Percentiles rank a stretch among this genome's conserved stretches.
phyloP scores from a whole-genome alignment of 176 grass and related monocot genomes.

The Carex parvula region DNA sequence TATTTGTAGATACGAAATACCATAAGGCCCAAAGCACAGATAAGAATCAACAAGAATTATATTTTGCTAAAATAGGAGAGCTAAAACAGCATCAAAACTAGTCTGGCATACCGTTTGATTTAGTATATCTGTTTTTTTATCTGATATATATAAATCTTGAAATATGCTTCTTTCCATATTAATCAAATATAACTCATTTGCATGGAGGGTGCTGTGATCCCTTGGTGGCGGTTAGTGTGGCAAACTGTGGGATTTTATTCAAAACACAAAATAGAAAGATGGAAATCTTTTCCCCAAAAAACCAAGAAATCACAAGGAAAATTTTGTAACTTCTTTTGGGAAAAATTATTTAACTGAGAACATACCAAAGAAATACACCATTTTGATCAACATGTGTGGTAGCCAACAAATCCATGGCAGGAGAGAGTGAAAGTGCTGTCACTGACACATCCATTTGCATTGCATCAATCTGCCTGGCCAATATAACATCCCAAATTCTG shows the following conservation, averaged over 20 bases:
- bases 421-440: slow-evolving; percentile 76
- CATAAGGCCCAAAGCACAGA: slow-evolving; percentile 30
- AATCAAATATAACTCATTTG: not conserved
- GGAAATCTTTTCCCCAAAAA: not conserved
- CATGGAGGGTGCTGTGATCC: not conserved
- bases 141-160: not conserved
- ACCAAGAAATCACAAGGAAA: not conserved
- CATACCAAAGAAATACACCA: slow-evolving; percentile 95
- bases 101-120: not conserved
- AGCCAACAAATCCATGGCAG: slow-evolving; percentile 90
- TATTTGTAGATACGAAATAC: slow-evolving; percentile 22
- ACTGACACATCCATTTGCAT: slow-evolving; percentile 73
- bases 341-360: not conserved
- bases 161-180: not conserved
- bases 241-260: not conserved
- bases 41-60: slow-evolving; percentile 15
- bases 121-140: not conserved
- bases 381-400: slow-evolving; percentile 98
- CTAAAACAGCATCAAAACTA: not conserved
- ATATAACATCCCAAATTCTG: slow-evolving; percentile 95
- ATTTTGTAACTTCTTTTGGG: not conserved
- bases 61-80: slow-evolving; percentile 13
- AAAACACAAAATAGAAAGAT: not conserved
- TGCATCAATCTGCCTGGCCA: slow-evolving; percentile 92
- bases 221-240: not conserved